phyloP scores from a whole-genome alignment of 352 stramenopile species.

The Proteromonas lacertae region DNA sequence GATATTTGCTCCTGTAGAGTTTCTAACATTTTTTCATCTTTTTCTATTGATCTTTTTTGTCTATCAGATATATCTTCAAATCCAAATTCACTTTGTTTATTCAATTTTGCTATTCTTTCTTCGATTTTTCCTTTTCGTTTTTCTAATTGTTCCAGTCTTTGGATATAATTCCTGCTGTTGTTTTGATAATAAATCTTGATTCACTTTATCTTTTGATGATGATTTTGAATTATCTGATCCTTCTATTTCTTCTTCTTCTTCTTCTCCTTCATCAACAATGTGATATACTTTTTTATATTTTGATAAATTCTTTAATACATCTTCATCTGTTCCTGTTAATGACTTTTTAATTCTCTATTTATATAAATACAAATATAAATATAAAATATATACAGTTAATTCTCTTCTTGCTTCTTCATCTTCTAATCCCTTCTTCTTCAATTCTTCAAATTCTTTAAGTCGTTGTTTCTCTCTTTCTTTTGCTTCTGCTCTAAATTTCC shows the following conservation, averaged over 20 bases:
- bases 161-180: background rate
- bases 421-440: too few relatives aligned
- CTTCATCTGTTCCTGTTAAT: background rate
- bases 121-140: background rate
- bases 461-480: background rate
- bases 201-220: too few relatives aligned
- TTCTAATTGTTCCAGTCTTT: background rate
- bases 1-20: background rate
- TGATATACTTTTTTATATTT: background rate
- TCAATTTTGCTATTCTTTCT: background rate
- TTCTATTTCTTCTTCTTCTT: conserved; percentile 31
- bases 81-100: background rate
- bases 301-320: background rate
- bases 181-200: too few relatives aligned
- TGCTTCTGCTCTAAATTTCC: background rate
- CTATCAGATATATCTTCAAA: background rate
- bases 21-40: background rate
- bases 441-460: too few relatives aligned
- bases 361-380: too few relatives aligned
- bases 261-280: conserved; percentile 21
- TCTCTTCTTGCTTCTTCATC: conserved; percentile 4
- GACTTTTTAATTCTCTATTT: background rate
- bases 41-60: too few relatives aligned
- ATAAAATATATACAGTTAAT: conserved; percentile 14
- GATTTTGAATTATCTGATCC: conserved; percentile 38